Evolutionary conservation across 805 yeast genomes (phyloP), one percentile per base, ranked within the genome.

Genomic region (Candida saitoana): DNA sequence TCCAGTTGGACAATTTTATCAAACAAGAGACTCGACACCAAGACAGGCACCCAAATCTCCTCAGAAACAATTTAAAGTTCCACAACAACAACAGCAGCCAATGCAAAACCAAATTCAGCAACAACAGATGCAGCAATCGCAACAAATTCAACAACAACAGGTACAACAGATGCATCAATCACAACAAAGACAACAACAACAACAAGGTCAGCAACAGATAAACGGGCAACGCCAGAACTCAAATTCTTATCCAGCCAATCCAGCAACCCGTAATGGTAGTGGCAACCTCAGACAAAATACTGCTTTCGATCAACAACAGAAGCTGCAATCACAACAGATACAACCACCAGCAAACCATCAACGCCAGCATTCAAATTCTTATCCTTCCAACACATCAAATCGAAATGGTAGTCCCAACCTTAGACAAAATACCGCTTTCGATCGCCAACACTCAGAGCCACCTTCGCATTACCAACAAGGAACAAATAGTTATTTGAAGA

Each of bases 341-440:
- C 37, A 17, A 7, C 16, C 5, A 20, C 37, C 4, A 34, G 6
- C 37, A 18, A 18, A 18, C 18, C 7, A 12, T 5, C 32, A 29
- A 29, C 32, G 32, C 11, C 32, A 29, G 16, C 32, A 29, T 14
- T 29, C 32, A 29, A 29, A 14, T 29, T 14, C 11, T 5, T 6
- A 29, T 14, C 32, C 32, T 5, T 6, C 16, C n/a, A 14, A 12
- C 5, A 14, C 12, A 12, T 29, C 32, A 12, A 5, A 5, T 29
- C 16, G 30, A 3, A 22, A 22, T 36, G 38, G 31, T 8, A 15
- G 20, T 18, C 29, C 7, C 4, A 51, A 52, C 36, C 39, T 54
- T 22, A 39, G 57, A 6, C 35, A 40, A 8, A 54, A 54, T 16
- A 55, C 60, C 5, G 57, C 58, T 1, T 56, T 55, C 40, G 55